These are phyloP conservation scores for Suhomyces sp. DNA, from an alignment of 805 yeast genomes.

Conservation along the genomic window DNA sequence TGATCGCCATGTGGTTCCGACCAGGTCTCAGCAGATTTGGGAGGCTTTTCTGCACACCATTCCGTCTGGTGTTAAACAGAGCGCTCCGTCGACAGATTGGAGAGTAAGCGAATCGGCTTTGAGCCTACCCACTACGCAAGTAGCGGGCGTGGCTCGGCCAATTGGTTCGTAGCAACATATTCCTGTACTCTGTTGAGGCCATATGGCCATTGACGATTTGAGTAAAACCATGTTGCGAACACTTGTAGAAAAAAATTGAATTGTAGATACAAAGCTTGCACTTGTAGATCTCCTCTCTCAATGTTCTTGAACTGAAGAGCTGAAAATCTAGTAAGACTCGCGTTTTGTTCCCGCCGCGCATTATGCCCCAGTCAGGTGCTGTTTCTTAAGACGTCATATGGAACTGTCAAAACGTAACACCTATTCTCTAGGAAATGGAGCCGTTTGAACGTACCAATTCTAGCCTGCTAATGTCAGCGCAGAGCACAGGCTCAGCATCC, in stretches of 20 bases:
- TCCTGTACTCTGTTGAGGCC: slow-evolving; percentile 98
- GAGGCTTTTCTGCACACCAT: slow-evolving; percentile 8
- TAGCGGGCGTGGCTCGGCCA: slow-evolving; percentile 58
- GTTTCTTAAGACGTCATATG: background rate
- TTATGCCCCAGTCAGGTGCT: background rate
- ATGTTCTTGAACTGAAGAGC: too few relatives aligned
- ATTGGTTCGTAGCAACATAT: slow-evolving; percentile 86
- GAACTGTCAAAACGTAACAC: background rate
- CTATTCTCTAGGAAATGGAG: background rate
- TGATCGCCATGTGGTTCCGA: slow-evolving; percentile 42
- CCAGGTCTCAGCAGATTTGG: slow-evolving; percentile 19
- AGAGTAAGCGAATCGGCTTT: slow-evolving; percentile 65
- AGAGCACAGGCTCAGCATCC: slow-evolving; percentile 2
- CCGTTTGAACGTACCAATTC: slow-evolving; percentile 1
- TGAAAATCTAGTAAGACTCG: background rate
- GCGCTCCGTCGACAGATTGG: slow-evolving; percentile 98
- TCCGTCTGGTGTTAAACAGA: slow-evolving; percentile 59
- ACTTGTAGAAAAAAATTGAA: too few relatives aligned
- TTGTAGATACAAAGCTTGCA: too few relatives aligned
- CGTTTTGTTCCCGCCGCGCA: background rate
- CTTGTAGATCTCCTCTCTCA: too few relatives aligned
- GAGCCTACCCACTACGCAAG: slow-evolving; percentile 46
- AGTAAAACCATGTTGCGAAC: slow-evolving; percentile 99
- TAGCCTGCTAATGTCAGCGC: background rate
- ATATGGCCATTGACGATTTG: slow-evolving; percentile 91